These are phyloP conservation scores for Pulveroboletus sp. DNA, from an alignment of 768 basidiomycete species.

Conservation along the genomic window DNA sequence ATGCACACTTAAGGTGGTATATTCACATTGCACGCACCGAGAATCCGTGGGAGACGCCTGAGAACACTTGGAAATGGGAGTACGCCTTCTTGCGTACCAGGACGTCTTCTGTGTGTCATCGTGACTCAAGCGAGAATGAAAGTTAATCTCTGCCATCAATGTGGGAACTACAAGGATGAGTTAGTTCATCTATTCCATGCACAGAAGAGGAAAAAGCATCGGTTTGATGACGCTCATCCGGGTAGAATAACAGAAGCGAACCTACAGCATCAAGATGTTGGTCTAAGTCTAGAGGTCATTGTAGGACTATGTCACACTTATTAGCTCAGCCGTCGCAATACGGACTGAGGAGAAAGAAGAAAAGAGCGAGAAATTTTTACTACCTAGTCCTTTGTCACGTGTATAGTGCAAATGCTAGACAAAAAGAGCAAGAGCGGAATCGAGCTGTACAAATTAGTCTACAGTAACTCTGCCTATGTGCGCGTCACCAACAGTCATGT, in stretches of 20 bases:
- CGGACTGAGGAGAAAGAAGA: not conserved
- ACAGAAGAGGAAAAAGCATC: not conserved
- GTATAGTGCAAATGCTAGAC: too few species aligned
- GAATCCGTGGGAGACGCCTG: constrained; percentile 32
- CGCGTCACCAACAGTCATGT: too few species aligned
- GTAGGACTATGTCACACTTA: too few species aligned
- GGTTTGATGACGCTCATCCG: constrained; percentile 11
- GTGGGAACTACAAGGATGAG: not conserved
- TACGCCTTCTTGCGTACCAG: constrained; percentile 41
- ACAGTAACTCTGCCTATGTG: too few species aligned
- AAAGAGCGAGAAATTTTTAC: too few species aligned
- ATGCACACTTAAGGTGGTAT: too few species aligned
- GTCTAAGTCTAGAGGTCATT: not conserved
- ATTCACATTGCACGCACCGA: constrained; percentile 14
- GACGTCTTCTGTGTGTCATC: constrained; percentile 53
- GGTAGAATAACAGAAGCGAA: not conserved
- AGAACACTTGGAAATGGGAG: constrained; percentile 56
- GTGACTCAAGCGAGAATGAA: constrained; percentile 43
- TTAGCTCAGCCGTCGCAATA: too few species aligned
- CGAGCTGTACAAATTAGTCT: too few species aligned
- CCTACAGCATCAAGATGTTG: not conserved
- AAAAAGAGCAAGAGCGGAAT: too few species aligned
- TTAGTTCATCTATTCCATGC: not conserved
- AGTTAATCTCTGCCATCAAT: constrained; percentile 40
- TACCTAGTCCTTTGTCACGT: too few species aligned